phyloP scores from a whole-genome alignment of 2,329 filamentous ascomycete species.

The Fusarium mangiferae region DNA sequence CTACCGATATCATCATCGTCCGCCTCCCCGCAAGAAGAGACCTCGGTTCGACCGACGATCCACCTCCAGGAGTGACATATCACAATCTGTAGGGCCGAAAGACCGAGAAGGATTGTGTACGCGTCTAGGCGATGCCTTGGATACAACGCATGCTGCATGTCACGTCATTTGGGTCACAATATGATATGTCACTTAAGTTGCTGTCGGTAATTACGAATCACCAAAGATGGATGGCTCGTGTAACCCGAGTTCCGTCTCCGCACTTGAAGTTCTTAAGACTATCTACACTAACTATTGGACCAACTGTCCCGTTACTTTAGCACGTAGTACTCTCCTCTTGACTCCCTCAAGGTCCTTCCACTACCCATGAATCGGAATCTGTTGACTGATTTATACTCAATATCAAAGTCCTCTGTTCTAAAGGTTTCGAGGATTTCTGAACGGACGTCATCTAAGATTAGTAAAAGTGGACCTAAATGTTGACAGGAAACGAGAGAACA shows the following conservation, averaged over 20 bases:
- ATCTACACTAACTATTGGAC: not conserved
- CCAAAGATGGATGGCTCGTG: not conserved
- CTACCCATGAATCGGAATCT: slow-evolving; percentile 3
- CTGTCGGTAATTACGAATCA: not conserved
- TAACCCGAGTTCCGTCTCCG: too few relatives aligned
- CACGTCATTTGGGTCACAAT: not conserved
- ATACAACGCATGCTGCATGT: not conserved
- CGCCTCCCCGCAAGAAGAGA: not conserved
- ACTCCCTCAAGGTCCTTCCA: not conserved
- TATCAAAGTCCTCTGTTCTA: not conserved
- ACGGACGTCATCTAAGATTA: rapidly evolving
- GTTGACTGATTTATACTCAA: not conserved
- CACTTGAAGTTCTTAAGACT: too few relatives aligned
- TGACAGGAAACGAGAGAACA: rapidly evolving
- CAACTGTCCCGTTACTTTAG: rapidly evolving
- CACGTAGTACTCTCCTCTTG: not conserved
- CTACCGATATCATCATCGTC: too few relatives aligned
- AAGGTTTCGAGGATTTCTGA: not conserved
- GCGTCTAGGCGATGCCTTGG: not conserved
- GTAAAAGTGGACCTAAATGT: rapidly evolving
- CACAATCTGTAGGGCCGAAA: not conserved
- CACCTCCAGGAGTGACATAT: not conserved
- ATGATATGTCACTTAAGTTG: not conserved
- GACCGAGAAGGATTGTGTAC: too few relatives aligned
- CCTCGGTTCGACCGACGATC: not conserved